phyloP scores from a whole-genome alignment of 139 green algal species.

The Astrephomene gubernaculifera region DNA sequence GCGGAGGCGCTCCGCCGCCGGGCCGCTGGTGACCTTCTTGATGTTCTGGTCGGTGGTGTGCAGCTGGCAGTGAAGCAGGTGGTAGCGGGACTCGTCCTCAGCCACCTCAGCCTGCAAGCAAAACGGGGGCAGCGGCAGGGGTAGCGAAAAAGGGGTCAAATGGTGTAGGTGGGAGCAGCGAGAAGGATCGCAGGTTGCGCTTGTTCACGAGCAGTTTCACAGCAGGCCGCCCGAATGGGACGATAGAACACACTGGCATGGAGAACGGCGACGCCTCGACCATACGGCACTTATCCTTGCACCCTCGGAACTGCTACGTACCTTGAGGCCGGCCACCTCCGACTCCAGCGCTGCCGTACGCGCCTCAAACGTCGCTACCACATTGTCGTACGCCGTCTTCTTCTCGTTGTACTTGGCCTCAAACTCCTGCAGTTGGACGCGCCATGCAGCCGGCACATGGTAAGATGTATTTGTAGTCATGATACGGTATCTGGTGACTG shows the following conservation, averaged over 20 bases:
- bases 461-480: too few species aligned
- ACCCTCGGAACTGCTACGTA: neutral
- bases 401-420: constrained; percentile 52
- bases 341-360: constrained; percentile 45
- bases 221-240: too few species aligned
- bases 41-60: constrained; percentile 55
- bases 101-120: constrained; percentile 35
- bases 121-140: neutral
- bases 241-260: too few species aligned
- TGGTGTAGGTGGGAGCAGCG: too few species aligned
- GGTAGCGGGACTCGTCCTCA: constrained; percentile 56
- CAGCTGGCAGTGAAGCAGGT: constrained; percentile 61
- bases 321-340: constrained; percentile 49
- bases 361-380: constrained; percentile 50
- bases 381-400: constrained; percentile 58
- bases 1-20: constrained; percentile 53
- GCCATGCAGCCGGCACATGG: too few species aligned
- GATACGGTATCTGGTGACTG: too few species aligned
- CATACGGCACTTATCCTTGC: neutral
- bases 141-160: neutral
- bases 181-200: too few species aligned
- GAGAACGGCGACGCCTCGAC: too few species aligned
- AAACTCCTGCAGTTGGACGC: constrained; percentile 52
- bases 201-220: too few species aligned
- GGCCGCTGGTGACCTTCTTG: constrained; percentile 55